phyloP scores from a whole-genome alignment of 192 early-diverging fungal genomes.

The Phycomyces nitens region DNA sequence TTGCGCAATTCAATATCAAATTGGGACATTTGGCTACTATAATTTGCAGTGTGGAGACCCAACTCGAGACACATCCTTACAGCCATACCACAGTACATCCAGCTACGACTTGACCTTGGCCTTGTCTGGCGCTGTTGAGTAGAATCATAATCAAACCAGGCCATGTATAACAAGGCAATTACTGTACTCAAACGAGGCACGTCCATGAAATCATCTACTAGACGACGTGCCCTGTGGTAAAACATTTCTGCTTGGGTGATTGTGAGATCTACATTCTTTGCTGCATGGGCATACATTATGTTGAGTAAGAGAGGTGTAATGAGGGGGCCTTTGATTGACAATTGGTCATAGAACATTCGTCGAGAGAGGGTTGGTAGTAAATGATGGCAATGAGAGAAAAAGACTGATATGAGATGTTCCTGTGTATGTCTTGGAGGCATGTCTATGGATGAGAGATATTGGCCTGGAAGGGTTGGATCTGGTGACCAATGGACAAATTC shows the following conservation, averaged over 20 bases:
- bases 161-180: slow-evolving; percentile 31
- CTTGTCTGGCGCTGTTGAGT: not conserved
- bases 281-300: slow-evolving; percentile 37
- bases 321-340: slow-evolving; percentile 23
- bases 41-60: slow-evolving; percentile 26
- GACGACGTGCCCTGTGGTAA: slow-evolving; percentile 30
- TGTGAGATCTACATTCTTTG: slow-evolving; percentile 8
- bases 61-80: slow-evolving; percentile 33
- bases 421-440: slow-evolving; percentile 34
- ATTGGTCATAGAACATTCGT: slow-evolving; percentile 26
- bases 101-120: slow-evolving; percentile 10
- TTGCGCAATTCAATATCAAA: slow-evolving; percentile 35
- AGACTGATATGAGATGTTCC: slow-evolving; percentile 32
- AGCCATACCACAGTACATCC: slow-evolving; percentile 37
- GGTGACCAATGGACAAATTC: slow-evolving; percentile 21
- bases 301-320: slow-evolving; percentile 35
- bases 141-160: slow-evolving; percentile 7
- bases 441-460: slow-evolving; percentile 25
- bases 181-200: slow-evolving; percentile 33
- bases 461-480: slow-evolving; percentile 26
- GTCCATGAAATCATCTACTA: slow-evolving; percentile 39
- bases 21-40: slow-evolving; percentile 32
- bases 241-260: slow-evolving; percentile 30
- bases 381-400: slow-evolving; percentile 23
- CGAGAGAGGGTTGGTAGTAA: slow-evolving; percentile 22